Conservation (phyloP, 2,329 filamentous ascomycete genomes). For the Graphium sp. region DNA sequence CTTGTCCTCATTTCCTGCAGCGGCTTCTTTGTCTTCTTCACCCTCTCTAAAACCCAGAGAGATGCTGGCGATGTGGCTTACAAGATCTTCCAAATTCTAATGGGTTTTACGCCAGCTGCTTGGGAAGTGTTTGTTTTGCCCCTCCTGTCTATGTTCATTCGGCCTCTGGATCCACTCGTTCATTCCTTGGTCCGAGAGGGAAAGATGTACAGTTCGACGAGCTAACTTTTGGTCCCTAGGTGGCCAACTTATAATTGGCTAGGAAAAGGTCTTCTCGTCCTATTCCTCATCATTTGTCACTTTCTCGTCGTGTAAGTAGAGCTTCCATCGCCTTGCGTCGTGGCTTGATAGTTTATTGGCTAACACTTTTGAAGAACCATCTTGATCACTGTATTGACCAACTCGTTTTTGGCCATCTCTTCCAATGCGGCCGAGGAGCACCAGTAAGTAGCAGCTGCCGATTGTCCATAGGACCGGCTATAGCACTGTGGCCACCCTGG, state of each 20-base stretch:
- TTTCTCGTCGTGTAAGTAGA: conserved; percentile 65
- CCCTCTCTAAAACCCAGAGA: conserved; percentile 56
- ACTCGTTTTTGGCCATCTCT: conserved; percentile 89
- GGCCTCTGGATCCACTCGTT: too few species aligned
- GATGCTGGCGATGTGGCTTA: conserved; percentile 66
- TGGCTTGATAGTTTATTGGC: neutral
- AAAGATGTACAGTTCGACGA: too few species aligned
- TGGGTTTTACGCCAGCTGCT: conserved; percentile 90
- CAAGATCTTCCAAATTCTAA: conserved; percentile 80
- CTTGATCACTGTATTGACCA: conserved; percentile 86
- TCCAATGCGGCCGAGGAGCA: conserved; percentile 90
- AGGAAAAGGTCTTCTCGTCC: conserved; percentile 56
- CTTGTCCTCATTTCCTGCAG: conserved; percentile 79
- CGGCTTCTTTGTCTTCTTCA: conserved; percentile 92
- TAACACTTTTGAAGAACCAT: conserved; percentile 42
- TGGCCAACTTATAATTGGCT: conserved; percentile 64
- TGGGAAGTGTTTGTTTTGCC: conserved; percentile 59
- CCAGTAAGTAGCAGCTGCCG: conserved; percentile 24
- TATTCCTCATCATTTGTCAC: conserved; percentile 89
- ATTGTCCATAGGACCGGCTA: conserved; percentile 2
- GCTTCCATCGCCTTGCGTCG: too few species aligned
- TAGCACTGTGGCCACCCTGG: too few species aligned
- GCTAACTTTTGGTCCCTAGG: conserved; percentile 14
- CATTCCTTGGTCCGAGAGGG: too few species aligned
- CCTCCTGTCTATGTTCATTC: neutral